Percentiles rank a stretch among this genome's conserved stretches.
phyloP scores from a whole-genome alignment of 108 stramenopile species.

The Cafeteria roenbergensis region DNA sequence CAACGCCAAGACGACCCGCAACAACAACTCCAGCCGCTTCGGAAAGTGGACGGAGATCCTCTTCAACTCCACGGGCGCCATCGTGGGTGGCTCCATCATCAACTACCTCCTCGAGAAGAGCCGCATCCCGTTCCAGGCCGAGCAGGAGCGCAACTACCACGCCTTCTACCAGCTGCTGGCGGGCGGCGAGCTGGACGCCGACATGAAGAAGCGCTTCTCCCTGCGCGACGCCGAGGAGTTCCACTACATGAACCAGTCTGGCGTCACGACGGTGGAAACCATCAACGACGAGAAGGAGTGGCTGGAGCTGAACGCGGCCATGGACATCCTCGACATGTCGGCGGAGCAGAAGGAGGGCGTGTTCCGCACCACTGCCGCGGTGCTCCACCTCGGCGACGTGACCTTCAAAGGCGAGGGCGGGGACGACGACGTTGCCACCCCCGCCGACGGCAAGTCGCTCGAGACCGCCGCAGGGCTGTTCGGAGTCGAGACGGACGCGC shows the following conservation, averaged over 20 bases:
- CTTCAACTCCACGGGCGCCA: constrained; percentile 33
- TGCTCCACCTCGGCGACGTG: constrained; percentile 36
- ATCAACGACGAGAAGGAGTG: constrained; percentile 39
- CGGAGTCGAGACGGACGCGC: constrained; percentile 24
- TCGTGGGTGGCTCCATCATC: constrained; percentile 45
- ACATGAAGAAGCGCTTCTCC: constrained; percentile 22
- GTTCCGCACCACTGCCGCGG: constrained; percentile 23
- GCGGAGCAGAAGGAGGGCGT: constrained; percentile 13
- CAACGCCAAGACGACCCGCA: constrained; percentile 94
- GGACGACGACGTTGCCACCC: constrained; percentile 34
- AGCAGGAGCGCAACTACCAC: constrained; percentile 92
- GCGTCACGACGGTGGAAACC: constrained; percentile 30
- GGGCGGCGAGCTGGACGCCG: constrained; percentile 39
- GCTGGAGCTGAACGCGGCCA: constrained; percentile 24
- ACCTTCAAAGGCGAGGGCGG: constrained; percentile 49
- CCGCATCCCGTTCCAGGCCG: constrained; percentile 72
- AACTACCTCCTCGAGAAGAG: constrained; percentile 89
- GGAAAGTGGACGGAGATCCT: constrained; percentile 82
- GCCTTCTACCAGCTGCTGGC: constrained; percentile 93
- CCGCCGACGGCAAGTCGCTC: constrained; percentile 45
- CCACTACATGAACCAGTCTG: constrained; percentile 33
- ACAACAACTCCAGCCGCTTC: constrained; percentile 98
- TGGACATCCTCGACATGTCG: constrained; percentile 22
- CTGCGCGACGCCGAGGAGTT: constrained; percentile 38
- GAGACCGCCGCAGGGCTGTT: constrained; percentile 35